Evolutionary conservation across 805 yeast species (phyloP), one percentile per base, ranked within the genome.

Genomic region (Brettanomyces anomalus): DNA sequence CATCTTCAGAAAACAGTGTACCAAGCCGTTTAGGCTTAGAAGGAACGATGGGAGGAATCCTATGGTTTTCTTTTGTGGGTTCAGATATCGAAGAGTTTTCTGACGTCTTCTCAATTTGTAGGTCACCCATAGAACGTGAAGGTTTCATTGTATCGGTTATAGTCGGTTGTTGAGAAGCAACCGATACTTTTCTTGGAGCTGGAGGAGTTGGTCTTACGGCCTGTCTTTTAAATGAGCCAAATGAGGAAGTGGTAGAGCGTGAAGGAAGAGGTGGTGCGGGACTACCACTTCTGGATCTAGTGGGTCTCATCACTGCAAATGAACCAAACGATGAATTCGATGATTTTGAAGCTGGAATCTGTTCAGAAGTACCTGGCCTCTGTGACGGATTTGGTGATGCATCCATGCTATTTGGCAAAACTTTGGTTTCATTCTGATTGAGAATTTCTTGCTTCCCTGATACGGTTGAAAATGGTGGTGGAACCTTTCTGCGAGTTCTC

Each of bases 41-140:
- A 4, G 66, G 66, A 7, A 61, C 62, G 4, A 62, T 50, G 4
- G 66, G 65, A 11, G 62, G 53, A 20, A 55, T 21, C 36, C 54
- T 62, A 10, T 45, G 50, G 4, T 41, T 17, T 20, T 36, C 24
- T 16, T 40, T 36, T 40, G 5, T 43, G 28, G 28, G 10, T 14
- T 36, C 16, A 5, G 20, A 3, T 28, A 3, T 2, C n/a, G 31
- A 15, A 6, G 39, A 20, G 13, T 14, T 24, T 18, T 5, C 8
- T 7, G 7, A 18, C 7, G n/a, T 35, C 28, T 7, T 24, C 10
- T 24, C 10, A 24, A 11, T 7, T 2, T 2, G 10, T 11, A 2
- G 28, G 28, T 24, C 28, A 24, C 28, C 10, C 28, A 24, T 24
- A 24, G 28, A 24, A 11, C 28, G 28, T 11, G 10, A 24, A 24